Evolutionary conservation across 2,329 filamentous ascomycete genomes (phyloP).

Genomic region (Colletotrichum horii): DNA sequence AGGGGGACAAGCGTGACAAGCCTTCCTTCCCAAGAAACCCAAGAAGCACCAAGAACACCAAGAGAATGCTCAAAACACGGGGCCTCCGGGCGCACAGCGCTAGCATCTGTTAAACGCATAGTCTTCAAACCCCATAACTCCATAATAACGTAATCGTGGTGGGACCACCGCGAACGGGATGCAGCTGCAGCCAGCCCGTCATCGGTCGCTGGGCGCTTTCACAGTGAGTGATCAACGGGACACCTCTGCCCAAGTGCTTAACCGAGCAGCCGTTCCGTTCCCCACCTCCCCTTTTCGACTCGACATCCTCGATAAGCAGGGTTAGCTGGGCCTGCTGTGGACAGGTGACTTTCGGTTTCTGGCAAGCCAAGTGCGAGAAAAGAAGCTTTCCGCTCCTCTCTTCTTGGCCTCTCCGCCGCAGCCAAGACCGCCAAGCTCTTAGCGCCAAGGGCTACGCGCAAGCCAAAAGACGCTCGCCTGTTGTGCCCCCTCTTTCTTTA

Average conservation of each 20-base stretch:
- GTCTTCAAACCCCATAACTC: not conserved
- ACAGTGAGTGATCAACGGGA: not conserved
- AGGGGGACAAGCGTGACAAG: constrained; percentile 7
- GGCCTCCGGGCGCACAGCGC: not conserved
- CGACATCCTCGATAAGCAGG: constrained; percentile 1
- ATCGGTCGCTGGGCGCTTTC: not conserved
- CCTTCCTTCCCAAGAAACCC: not conserved
- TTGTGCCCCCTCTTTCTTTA: constrained; percentile 2
- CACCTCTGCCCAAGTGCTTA: not conserved
- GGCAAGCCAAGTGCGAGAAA: constrained; percentile 15
- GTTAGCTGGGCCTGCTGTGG: not conserved
- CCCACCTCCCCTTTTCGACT: constrained; percentile 13
- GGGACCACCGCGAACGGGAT: not conserved
- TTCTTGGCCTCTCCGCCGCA: constrained; percentile 23
- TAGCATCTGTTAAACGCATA: constrained; percentile 11
- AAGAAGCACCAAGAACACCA: not conserved
- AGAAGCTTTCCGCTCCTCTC: constrained; percentile 23
- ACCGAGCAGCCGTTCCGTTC: not conserved
- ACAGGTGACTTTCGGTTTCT: not conserved
- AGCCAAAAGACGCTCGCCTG: constrained; percentile 10
- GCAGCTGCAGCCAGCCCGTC: not conserved
- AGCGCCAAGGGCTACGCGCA: constrained; percentile 21
- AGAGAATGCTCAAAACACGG: constrained; percentile 1
- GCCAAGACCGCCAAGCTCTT: constrained; percentile 19
- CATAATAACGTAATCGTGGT: not conserved